phyloP scores from a whole-genome alignment of 345 rosid species.

The Litchi chinensis region DNA sequence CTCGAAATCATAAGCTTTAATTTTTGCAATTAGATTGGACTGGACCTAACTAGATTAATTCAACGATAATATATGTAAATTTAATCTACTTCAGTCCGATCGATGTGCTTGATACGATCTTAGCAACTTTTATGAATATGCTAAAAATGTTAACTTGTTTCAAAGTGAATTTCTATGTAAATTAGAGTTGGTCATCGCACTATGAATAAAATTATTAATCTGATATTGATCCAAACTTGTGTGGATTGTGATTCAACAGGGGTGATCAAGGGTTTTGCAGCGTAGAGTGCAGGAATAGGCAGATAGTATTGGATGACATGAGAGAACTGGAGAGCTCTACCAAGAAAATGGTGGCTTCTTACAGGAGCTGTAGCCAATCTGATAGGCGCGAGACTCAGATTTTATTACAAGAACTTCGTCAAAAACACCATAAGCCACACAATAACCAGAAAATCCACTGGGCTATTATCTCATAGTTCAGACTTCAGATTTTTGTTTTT shows the following conservation, averaged over 20 bases:
- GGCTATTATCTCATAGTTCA: slow-evolving; percentile 34
- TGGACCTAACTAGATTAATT: no score
- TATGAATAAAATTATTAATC: no score
- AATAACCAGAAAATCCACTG: slow-evolving; percentile 23
- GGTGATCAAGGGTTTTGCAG: slow-evolving; percentile 87
- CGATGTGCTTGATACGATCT: no score
- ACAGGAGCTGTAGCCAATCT: slow-evolving; percentile 37
- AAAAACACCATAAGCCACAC: slow-evolving; percentile 25
- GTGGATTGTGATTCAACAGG: slow-evolving; percentile 30
- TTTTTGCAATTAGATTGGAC: no score
- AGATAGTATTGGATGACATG: slow-evolving; percentile 63
- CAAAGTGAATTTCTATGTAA: no score
- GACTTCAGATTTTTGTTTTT: background rate
- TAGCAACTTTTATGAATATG: no score
- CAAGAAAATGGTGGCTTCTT: slow-evolving; percentile 42
- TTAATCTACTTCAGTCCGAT: no score
- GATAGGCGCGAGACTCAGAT: slow-evolving; percentile 32
- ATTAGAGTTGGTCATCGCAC: no score
- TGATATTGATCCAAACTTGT: background rate
- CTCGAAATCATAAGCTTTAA: no score
- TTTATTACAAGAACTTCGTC: slow-evolving; percentile 46
- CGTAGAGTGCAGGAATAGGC: slow-evolving; percentile 67
- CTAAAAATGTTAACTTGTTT: no score
- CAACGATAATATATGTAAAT: no score
- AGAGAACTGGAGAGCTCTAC: slow-evolving; percentile 51